Percentiles rank a stretch among this genome's conserved stretches.
These are phyloP conservation scores for Hypoxylon lienhwacheense DNA, from an alignment of 495 filamentous ascomycete species.

Conservation along the genomic window DNA sequence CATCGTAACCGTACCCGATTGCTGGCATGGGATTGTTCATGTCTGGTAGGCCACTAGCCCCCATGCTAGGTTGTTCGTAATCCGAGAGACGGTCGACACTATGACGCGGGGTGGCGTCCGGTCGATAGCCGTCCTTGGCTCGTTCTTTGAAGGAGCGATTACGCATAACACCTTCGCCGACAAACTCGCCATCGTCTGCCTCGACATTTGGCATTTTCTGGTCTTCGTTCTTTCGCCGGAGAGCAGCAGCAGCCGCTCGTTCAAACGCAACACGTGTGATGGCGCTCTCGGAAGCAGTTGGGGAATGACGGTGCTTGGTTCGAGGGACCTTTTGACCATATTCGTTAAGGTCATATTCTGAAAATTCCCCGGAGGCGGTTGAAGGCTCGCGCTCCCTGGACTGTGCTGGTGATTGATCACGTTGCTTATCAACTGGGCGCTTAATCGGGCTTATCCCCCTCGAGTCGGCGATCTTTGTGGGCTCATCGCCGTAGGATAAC, in stretches of 20 bases:
- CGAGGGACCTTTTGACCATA: conserved; percentile 56
- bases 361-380: conserved; percentile 38
- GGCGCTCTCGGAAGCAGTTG: conserved; percentile 53
- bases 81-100: conserved; percentile 69
- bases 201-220: conserved; percentile 31
- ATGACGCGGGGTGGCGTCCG: conserved; percentile 72
- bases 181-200: conserved; percentile 25
- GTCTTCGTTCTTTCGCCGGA: conserved; percentile 44
- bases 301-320: conserved; percentile 45
- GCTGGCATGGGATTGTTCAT: conserved; percentile 67
- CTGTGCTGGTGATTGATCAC: conserved; percentile 32
- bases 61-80: conserved; percentile 59
- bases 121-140: conserved; percentile 49
- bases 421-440: conserved; percentile 38
- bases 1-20: conserved; percentile 62
- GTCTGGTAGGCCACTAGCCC: conserved; percentile 64
- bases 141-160: conserved; percentile 61
- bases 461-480: conserved; percentile 34
- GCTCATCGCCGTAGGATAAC: conserved; percentile 47
- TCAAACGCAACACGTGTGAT: conserved; percentile 55
- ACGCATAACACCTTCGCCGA: conserved; percentile 45
- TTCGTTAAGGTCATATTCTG: conserved; percentile 57
- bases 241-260: conserved; percentile 50
- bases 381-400: conserved; percentile 32
- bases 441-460: conserved; percentile 44